Conservation (phyloP, 225 moss, liverwort and hornwort genomes). For the Marchantia paleacea region DNA sequence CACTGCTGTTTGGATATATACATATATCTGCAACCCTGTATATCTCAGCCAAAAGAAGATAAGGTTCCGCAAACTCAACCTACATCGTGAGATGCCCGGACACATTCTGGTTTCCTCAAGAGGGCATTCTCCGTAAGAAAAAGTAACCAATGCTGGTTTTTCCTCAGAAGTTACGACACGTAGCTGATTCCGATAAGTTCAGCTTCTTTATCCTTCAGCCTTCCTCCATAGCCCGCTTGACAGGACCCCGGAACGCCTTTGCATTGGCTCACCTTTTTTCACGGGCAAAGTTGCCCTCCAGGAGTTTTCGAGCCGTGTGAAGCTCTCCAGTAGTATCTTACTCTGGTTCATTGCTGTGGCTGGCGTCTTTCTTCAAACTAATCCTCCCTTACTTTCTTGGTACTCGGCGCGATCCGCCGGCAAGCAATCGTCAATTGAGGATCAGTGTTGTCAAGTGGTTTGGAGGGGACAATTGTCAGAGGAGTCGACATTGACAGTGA, state of each 20-base stretch:
- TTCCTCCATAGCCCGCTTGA: not conserved
- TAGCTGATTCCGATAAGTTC: not conserved
- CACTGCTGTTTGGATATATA: not conserved
- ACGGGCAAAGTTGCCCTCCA: not conserved
- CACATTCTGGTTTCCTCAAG: not conserved
- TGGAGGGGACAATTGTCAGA: not conserved
- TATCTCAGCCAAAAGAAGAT: conserved; percentile 11
- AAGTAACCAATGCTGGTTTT: conserved; percentile 24
- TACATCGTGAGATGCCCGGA: not conserved
- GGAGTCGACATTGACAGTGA: not conserved
- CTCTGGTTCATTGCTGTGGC: conserved; percentile 5
- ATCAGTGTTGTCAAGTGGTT: not conserved
- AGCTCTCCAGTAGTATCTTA: not conserved
- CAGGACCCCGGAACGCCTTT: not conserved
- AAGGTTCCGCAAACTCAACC: conserved; percentile 10
- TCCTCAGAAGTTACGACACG: conserved; percentile 14
- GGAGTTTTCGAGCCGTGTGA: not conserved
- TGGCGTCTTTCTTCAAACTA: not conserved
- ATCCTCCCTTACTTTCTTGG: not conserved
- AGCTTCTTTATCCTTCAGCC: not conserved
- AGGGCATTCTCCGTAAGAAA: conserved; percentile 11
- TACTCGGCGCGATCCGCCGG: not conserved
- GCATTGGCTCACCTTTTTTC: not conserved
- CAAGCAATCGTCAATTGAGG: not conserved
- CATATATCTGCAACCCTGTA: conserved; percentile 5